Evolutionary conservation across 768 basidiomycete species (phyloP), one percentile per base, ranked within the genome.

Genomic region (Pleurotus giganteus): DNA sequence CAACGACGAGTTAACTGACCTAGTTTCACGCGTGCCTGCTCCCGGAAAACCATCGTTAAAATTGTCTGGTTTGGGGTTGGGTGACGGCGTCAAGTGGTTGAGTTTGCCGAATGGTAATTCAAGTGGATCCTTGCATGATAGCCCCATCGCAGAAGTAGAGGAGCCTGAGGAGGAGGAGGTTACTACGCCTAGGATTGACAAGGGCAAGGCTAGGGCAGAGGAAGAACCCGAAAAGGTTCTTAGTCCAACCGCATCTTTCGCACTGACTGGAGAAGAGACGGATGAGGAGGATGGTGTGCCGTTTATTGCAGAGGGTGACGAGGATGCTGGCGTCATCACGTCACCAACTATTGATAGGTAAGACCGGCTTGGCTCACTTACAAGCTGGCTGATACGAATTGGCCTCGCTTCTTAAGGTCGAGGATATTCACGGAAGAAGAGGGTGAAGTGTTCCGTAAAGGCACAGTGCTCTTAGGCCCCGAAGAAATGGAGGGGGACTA

Each of bases 381-480:
- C 13, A 39, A 23, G 0, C 23, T 23, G 23, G 24, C 57, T 26
- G 26, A 42, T 17, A 55, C 27, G 60, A 26, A 47, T 57, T 23
- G 37, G n/a, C 37, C 36, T n/a, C n/a, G n/a, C 8, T 15, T 41
- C 36, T 58, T 9, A 50, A 88, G 90, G 45, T 89, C 88, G 23
- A 77, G 84, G 59, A 84, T 78, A 49, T 91, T 90, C 87, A 88
- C 95, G 0, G 90, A 85, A 53, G 97, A 98, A 66, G 97, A 99
- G 67, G 94, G 94, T 0, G 96, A 98, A 70, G 89, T 98, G 36
- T 98, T 98, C 74, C 78, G 95, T 37, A 95, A 96, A 65, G 94
- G 94, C 0, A 84, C 80, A 8, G 87, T 86, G 3, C 74, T 98
- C 17, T 74, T 92, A 7, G 86, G 86, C 1, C 84, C 84, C 6